Base-by-base conservation (phyloP, 2,329 filamentous ascomycete genomes). In the Clarireedia sp. region DNA sequence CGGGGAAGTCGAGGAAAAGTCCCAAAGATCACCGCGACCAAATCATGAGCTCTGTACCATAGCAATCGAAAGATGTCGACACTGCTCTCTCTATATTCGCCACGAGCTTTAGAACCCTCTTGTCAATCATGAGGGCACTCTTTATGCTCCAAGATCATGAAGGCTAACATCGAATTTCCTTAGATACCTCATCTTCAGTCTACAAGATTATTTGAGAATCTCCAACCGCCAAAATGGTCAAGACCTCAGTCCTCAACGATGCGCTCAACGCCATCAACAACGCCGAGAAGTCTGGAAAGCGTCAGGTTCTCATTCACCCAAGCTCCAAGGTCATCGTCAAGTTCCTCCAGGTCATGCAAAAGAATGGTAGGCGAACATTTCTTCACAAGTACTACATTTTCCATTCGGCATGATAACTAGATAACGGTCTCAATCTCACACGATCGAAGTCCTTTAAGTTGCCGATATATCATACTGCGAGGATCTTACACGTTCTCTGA, bases 381-480 rank as follows among this genome's bases (percentile, higher is more conserved):
- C 60, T 50, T 37, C 36, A 26, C 26, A 40, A 38, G 5, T 6
- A 38, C 46, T 33, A 59, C 48, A 26, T 16, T n/a, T n/a, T 26
- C 57, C 61, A 65, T 85, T 94, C 94, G 92, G 91, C 87, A 87
- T 96, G 90, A 97, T 97, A 97, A 97, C 94, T 99, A 96, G 92
- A 89, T 87, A 86, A 90, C 83, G 84, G 86, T 92, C 86, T 86
- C 83, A 83, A 53, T 74, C 72, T 79, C 75, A 80, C 76, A 96
- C 90, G 89, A 87, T 85, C 81, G 86, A 85, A 90, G 92, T 90
- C 91, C 90, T 99, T 97, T 99, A 97, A 97, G 85, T 95, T 85
- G 84, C 90, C 92, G 94, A 95, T 88, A 99, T 77, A 99, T 94
- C 74, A 78, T 88, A 72, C 58, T 74, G 83, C 86, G 86, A 86